Conservation (phyloP, 176 grass and related monocot genomes). For the Stipa capillata region DNA sequence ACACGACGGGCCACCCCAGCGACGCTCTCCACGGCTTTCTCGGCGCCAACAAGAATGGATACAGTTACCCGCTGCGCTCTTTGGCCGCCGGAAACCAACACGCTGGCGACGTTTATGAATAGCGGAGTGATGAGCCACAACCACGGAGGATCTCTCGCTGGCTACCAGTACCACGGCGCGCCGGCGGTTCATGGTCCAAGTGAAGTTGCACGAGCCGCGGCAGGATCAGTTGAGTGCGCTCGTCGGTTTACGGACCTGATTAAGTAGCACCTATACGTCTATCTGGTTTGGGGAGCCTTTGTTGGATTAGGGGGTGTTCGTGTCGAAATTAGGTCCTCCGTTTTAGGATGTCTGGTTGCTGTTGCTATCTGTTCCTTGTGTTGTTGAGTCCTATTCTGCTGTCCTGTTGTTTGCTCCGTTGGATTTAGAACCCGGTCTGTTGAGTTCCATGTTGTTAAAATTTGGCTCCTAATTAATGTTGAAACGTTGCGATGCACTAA, state of each 20-base stretch:
- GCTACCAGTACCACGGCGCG: background rate
- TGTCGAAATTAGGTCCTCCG: background rate
- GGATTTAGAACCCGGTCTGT: background rate
- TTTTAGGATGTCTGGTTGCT: background rate
- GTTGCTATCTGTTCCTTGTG: background rate
- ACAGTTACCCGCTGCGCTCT: background rate
- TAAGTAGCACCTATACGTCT: background rate
- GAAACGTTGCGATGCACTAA: too few species aligned
- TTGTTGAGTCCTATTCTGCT: background rate
- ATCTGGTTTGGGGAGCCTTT: background rate
- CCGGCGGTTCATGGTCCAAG: background rate
- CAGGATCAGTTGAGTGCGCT: background rate
- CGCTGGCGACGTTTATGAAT: too few species aligned
- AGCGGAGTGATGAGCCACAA: too few species aligned
- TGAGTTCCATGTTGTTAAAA: background rate
- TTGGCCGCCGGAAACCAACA: background rate
- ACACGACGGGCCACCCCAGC: background rate
- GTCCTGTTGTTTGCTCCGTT: background rate
- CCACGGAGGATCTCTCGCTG: background rate
- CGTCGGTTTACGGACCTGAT: background rate
- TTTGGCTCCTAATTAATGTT: background rate
- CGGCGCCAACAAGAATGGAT: background rate
- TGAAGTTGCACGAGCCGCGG: background rate
- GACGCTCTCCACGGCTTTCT: background rate
- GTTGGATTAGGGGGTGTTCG: background rate